Evolutionary conservation across 2,329 filamentous ascomycete species (phyloP), one percentile per base, ranked within the genome.

Genomic region (Fusarium sp.): DNA sequence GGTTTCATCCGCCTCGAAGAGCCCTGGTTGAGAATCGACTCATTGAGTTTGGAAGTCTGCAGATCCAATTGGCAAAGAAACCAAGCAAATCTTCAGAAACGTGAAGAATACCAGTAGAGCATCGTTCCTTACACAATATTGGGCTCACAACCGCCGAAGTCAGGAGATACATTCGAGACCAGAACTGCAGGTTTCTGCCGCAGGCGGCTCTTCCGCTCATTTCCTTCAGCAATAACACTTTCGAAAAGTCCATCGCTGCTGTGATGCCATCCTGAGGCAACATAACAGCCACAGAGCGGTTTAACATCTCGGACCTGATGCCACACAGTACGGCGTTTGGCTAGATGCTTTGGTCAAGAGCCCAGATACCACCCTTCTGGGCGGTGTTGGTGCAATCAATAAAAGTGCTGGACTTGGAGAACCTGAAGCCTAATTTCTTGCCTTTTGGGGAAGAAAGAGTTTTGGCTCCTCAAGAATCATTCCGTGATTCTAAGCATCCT

Each of bases 11-110:
- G 8, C 62, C 57, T 9, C 56, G 24, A 33, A 63, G 48, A 6
- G 44, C 62, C 8, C 41, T 64, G 6, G n/a, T 63, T 17, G 56
- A 64, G 35, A 51, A 38, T 31, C 57, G 62, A 12, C 24, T 44
- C 33, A 10, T 35, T n/a, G 7, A 26, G 14, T 49, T 51, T 12
- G 57, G 56, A 18, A 45, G 41, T 18, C 44, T 64, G 22, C 42
- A 64, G 8, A 31, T 44, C 22, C 62, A 64, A 18, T 64, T 44
- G 62, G 62, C 56, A 24, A 64, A 36, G 22, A 45, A 59, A 49
- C 44, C 42, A 26, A 42, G 33, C 31, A 22, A 38, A 51, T 33
- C 22, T 15, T 42, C 31, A n/a, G 31, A 36, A 10, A 31, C 31
- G 4, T 63, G 62, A 56, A 41, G 60, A 36, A 20, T 49, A n/a